Base-by-base conservation (phyloP, 202 grass and related monocot genomes). In the Carex sylvatica region DNA sequence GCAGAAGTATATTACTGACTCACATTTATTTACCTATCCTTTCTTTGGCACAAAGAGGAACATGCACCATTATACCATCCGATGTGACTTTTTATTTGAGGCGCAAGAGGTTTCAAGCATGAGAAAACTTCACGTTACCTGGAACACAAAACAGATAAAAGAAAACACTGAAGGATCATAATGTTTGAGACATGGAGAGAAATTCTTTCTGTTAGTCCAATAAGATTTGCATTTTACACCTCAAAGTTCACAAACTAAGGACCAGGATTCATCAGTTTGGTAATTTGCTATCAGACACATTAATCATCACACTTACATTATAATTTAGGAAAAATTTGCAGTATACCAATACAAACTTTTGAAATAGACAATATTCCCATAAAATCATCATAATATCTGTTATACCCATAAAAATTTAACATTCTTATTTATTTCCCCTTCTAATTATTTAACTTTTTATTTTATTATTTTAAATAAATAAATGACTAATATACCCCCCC, bases 81-180 rank as follows among this genome's bases (percentile, higher is more conserved):
- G 18, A 0, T 74, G n/a, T 16, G 70, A 74, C 44, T 23, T 12
- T 51, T 24, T 60, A 9, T 80, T 64, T 42, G 65, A 81, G 66
- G 0, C 78, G 66, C 20, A 66, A 81, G 60, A 65, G 78, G 19
- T 66, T 81, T 81, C 59, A 81, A 33, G 14, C 59, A 14, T 24
- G 61, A 65, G 2, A 81, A 36, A 44, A 81, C 78, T 65, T 64
- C 36, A 46, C 78, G 49, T 51, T 38, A 49, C 66, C 78, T 81
- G 58, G 36, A 81, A 80, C 9, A 80, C 18, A 22, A 61, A 46
- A 12, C 26, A 63, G 20, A 80, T 20, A 63, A 6, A 63, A 61
- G 0, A 44, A 80, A 68, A 68, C 5, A 70, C 2, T 12, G 26
- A 20, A 28, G 18, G 55, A 55, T 76, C 20, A 53, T 13, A 76